These are phyloP conservation scores for Durio zibethinus DNA, from an alignment of 345 rosid species.

Conservation along the genomic window DNA sequence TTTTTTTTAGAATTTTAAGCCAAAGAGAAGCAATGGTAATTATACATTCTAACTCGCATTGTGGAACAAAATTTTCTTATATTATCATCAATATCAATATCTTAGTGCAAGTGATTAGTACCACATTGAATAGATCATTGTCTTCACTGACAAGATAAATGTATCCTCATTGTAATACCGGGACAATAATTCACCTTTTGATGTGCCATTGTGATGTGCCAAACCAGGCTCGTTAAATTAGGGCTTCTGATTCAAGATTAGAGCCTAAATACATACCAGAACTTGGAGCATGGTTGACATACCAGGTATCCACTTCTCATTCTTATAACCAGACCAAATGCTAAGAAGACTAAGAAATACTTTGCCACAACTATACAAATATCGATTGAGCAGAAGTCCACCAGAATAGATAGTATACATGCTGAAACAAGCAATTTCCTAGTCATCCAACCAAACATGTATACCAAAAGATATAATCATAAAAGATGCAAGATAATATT, in stretches of 20 bases:
- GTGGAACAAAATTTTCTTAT: not conserved
- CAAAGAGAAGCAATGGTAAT: not conserved
- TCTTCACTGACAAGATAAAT: slow-evolving; percentile 56
- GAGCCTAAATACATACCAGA: slow-evolving; percentile 87
- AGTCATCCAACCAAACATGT: slow-evolving; percentile 14
- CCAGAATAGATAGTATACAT: slow-evolving; percentile 72
- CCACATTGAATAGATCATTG: slow-evolving; percentile 52
- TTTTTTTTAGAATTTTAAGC: not conserved
- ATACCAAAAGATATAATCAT: slow-evolving; percentile 2
- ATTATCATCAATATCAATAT: slow-evolving; percentile 20
- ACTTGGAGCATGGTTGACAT: slow-evolving; percentile 82
- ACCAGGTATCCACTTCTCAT: slow-evolving; percentile 84
- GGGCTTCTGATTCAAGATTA: slow-evolving; percentile 80
- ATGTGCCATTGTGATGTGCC: slow-evolving; percentile 40
- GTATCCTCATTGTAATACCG: slow-evolving; percentile 59
- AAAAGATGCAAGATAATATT: not conserved
- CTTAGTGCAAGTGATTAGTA: not conserved
- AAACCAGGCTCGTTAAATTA: slow-evolving; percentile 87
- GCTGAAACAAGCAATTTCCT: slow-evolving; percentile 45
- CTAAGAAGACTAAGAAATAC: slow-evolving; percentile 92
- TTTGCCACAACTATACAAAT: slow-evolving; percentile 64
- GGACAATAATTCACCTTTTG: slow-evolving; percentile 45
- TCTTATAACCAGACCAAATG: slow-evolving; percentile 70
- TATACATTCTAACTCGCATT: not conserved
- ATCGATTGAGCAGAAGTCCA: slow-evolving; percentile 85